Evolutionary conservation across 129 eudicot genomes (phyloP), one percentile per base, ranked within the genome.

Genomic region (Smallanthus sonchifolius): DNA sequence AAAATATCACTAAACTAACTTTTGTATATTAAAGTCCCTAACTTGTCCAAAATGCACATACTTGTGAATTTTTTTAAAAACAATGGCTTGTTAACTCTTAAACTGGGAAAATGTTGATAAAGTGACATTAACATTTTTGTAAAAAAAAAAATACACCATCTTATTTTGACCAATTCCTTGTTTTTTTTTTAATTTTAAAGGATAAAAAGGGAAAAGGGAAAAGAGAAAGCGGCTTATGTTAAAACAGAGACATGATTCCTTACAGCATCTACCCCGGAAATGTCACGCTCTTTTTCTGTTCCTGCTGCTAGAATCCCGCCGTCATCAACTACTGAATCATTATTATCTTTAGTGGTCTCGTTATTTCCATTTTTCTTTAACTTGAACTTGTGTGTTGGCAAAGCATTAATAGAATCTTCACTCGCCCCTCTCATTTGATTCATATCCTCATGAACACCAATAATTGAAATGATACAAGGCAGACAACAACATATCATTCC

Each of bases 401-500:
- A 52, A 56, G 96, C 80, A 78, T 83, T 86, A 35, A 89, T 89
- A n/a, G 84, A 63, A n/a, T 89, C 96, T 71, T 77, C 84, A 75
- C 70, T 82, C 6, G 96, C 96, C 67, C 96, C 96, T 82, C 81
- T 82, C 77, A 74, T 72, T 77, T 84, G 85, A 71, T 75, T 80
- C 81, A 86, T 74, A 72, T 89, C 87, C 83, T 89, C 96, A 55
- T 90, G 91, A 19, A 86, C 86, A 63, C 96, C 89, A 17, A 89
- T 87, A 16, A 86, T 75, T 6, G 91, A 86, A 38, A 89, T 84
- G 20, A 89, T 86, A 70, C 96, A 89, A 4, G 96, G 96, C 79
- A 89, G 79, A 74, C 95, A 88, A 80, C 95, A 88, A 70, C 95
- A 88, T 65, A 88, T 88, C 95, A 86, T 86, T 66, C 87, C 87